Base-by-base conservation (phyloP, 2,329 filamentous ascomycete species). In the Amylocarpus encephaloides region DNA sequence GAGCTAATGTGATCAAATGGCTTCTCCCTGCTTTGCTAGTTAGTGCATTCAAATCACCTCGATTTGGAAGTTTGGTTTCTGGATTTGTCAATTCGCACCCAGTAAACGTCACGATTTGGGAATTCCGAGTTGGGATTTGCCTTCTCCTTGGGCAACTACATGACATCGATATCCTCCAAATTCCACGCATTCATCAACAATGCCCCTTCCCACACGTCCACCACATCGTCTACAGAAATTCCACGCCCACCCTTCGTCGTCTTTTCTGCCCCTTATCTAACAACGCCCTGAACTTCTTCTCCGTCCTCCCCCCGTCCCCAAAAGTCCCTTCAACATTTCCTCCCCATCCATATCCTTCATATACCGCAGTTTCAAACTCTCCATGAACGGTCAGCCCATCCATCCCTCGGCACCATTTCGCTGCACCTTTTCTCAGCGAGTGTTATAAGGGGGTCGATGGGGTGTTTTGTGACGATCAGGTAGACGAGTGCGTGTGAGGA, bases 401-500 rank as follows among this genome's bases (percentile, higher is more conserved):
- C 41, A 43, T 6, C 26, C 13, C 4, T 43, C 13, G 41, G 18
- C 2, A 50, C 6, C 5, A 33, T 15, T 19, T 13, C 18, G 2
- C 29, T 39, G 35, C 57, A 57, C 3, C 34, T 53, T n/a, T 45
- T 16, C 15, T 22, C 13, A 12, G 54, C 54, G 32, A 49, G 29
- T 9, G 11, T 16, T 43, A 55, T 56, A 6, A 57, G 44, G 11
- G 45, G 12, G 10, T 54, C 46, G n/a, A 58, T 45, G 29, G 53
- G 43, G 30, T 53, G 55, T 45, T 57, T 48, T 1, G 53, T 51
- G 1, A 49, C 56, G 5, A 53, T 26, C 12, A 55, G 39, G 41
- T 56, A 58, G 35, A 58, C 45, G 26, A 48, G 45, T 6, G 48
- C 48, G 33, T 51, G 33, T 13, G 29, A 57, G 5, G 35, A 40